Conservation (phyloP, 1,284 basidiomycete genomes). For the Sanghuangporus sanghuang region DNA sequence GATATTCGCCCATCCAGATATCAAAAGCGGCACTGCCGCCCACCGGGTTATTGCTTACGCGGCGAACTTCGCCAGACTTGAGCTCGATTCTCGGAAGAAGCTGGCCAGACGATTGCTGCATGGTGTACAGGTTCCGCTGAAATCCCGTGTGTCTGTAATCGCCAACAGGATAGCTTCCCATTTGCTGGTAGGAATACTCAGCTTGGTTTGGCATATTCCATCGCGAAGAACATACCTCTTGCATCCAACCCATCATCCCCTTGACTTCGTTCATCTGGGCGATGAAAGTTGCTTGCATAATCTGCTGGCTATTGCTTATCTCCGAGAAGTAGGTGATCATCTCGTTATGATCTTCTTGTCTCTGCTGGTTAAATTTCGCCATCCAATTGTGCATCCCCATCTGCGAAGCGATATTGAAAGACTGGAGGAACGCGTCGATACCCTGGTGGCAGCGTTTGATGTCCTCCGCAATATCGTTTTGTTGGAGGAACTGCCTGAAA, state of each 20-base stretch:
- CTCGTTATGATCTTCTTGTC: conserved; percentile 37
- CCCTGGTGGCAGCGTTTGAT: conserved; percentile 37
- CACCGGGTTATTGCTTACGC: conserved; percentile 42
- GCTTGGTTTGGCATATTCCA: background rate
- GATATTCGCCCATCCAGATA: conserved; percentile 48
- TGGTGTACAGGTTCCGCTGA: conserved; percentile 41
- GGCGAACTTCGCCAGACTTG: conserved; percentile 44
- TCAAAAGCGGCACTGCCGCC: conserved; percentile 46
- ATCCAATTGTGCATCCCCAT: conserved; percentile 46
- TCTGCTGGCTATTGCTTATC: conserved; percentile 34
- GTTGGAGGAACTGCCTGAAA: conserved; percentile 38
- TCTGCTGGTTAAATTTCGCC: conserved; percentile 32
- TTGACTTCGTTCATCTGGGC: conserved; percentile 34
- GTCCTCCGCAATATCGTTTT: conserved; percentile 36
- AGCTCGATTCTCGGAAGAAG: conserved; percentile 46
- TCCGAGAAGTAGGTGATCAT: conserved; percentile 38
- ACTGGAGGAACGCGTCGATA: conserved; percentile 36
- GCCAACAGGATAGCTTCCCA: conserved; percentile 31
- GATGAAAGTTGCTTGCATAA: conserved; percentile 28
- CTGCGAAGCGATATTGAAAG: conserved; percentile 42
- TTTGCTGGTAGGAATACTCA: conserved; percentile 22
- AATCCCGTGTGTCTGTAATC: conserved; percentile 37
- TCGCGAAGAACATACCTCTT: conserved; percentile 30
- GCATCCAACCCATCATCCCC: conserved; percentile 40
- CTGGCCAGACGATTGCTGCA: conserved; percentile 38